Base-by-base conservation (phyloP, 2,329 filamentous ascomycete genomes). In the Sclerotinia glacialis region DNA sequence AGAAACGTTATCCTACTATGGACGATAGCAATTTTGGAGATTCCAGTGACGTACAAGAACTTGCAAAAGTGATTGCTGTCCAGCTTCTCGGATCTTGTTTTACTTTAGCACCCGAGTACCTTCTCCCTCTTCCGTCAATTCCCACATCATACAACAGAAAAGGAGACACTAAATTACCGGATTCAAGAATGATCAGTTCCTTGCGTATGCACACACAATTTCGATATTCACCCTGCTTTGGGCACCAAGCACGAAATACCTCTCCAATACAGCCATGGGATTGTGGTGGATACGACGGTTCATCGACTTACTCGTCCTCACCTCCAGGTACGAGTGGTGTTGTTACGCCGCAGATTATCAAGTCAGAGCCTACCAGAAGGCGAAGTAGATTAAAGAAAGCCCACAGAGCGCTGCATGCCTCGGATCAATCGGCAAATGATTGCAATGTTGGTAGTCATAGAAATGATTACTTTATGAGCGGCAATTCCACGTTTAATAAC, bases 151-250 rank as follows among this genome's bases (percentile, higher is more conserved):
- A 59, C 12, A 65, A 65, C 31, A 34, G 63, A 37, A 65, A 65
- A 37, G 63, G 53, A 49, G 40, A 47, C n/a, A 50, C 44, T 5
- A 59, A 59, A 42, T 16, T 70, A 12, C 71, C 70, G 9, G 70
- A 74, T 66, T 64, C 74, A 26, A 52, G 71, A 31, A 71, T 76
- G 69, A 76, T 76, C 28, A 76, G 74, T 62, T 76, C 74, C 9
- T 67, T 76, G 49, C 69, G 73, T 58, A 72, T 76, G 73, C 74
- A 76, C 67, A 73, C 73, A 2, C 69, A 75, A 42, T 76, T 73
- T 64, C 71, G 71, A 54, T 76, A 74, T 67, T 73, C 74, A 3
- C 74, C 75, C n/a, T 69, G 69, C 40, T 76, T 75, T 62, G 74
- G 75, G 4, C 72, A 76, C 52, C 70, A 76, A 68, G 69, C 74